A percentile compares a stretch with the other conserved stretches of the same genome.
These are phyloP conservation scores for Elsinoe necatrix DNA, from an alignment of 2,329 filamentous ascomycete genomes.

Conservation along the genomic window DNA sequence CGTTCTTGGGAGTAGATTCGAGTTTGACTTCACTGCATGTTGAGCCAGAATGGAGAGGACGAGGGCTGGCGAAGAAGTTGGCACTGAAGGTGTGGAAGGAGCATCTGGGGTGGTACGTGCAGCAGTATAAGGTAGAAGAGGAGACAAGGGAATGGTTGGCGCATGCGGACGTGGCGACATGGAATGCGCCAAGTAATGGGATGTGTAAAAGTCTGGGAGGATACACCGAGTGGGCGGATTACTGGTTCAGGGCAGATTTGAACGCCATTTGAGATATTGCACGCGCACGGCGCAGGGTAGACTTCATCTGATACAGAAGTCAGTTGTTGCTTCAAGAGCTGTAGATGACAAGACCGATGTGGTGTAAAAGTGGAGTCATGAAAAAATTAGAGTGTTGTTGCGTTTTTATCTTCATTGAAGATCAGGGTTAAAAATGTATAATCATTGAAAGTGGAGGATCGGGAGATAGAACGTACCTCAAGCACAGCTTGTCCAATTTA, in stretches of 20 bases:
- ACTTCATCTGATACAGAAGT: neutral
- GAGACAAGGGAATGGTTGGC: conserved; percentile 42
- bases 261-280: conserved; percentile 15
- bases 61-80: conserved; percentile 55
- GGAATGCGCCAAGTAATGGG: conserved; percentile 52
- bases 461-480: conserved; percentile 31
- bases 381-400: conserved; percentile 69
- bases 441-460: conserved; percentile 40
- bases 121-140: conserved; percentile 24
- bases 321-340: neutral
- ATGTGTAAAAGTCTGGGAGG: conserved; percentile 57
- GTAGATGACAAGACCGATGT: neutral
- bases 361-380: conserved; percentile 38
- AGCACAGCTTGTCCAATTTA: neutral
- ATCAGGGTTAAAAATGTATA: conserved; percentile 59
- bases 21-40: conserved; percentile 55
- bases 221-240: conserved; percentile 46
- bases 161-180: conserved; percentile 55
- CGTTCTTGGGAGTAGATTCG: conserved; percentile 54
- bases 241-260: conserved; percentile 48
- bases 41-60: conserved; percentile 51
- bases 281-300: neutral
- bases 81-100: conserved; percentile 51
- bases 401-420: conserved; percentile 51
- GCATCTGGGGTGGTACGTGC: conserved; percentile 35